Base-by-base conservation (phyloP, 495 filamentous ascomycete genomes). In the Stereocaulon alpinum region DNA sequence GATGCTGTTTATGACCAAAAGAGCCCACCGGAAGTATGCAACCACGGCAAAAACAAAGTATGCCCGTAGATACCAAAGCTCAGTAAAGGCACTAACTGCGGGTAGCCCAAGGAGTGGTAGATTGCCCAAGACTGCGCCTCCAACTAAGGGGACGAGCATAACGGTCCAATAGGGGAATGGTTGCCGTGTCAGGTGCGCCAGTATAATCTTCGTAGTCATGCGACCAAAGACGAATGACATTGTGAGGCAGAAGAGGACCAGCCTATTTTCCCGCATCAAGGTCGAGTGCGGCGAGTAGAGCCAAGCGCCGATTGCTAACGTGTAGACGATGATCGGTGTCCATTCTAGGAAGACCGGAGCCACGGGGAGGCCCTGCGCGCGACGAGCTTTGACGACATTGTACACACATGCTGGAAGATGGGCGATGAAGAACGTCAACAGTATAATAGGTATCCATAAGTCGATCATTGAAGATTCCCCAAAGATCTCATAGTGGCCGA, bases 151-250 rank as follows among this genome's bases (percentile, higher is more conserved):
- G 43, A 78, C 80, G 27, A 96, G 78, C 78, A 98, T 84, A 40
- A 91, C 79, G 17, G 93, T 98, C 91, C 92, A 97, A 76, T 87
- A 91, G 0, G 93, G 93, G 73, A 96, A 98, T 2, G 92, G 89
- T 70, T 97, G 94, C 56, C 82, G 84, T 4, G 92, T 87, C 17
- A 99, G 75, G 70, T 99, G 93, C 12, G 94, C 92, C 17, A 99
- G 82, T 68, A 99, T 97, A 72, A 97, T 97, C 77, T 96, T 97
- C 53, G 93, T 99, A 2, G 94, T 97, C 91, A 99, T 95, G 58
- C 93, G 88, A n/a, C 93, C 93, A 69, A 97, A 97, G 59, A 97
- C 93, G 62, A 97, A 91, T 27, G 86, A 87, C 80, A 97, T 89
- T 54, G 87, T 91, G 49, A 93, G 76, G 76, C 93, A 96, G 71